These are phyloP conservation scores for Aschersonia sp. DNA, from an alignment of 2,329 filamentous ascomycete genomes.

Conservation along the genomic window DNA sequence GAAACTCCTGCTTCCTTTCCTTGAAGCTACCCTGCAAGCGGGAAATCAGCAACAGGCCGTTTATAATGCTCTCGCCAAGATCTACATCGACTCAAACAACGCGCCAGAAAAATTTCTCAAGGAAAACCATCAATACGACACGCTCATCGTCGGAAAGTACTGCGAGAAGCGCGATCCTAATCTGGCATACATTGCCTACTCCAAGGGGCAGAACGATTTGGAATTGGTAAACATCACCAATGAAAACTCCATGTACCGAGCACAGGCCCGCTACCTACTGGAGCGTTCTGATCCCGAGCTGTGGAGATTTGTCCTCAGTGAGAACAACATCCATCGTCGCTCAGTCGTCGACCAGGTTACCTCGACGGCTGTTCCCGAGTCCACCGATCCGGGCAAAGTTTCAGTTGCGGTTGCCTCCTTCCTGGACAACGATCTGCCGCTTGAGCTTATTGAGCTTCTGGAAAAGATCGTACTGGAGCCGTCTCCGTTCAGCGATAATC, in stretches of 20 bases:
- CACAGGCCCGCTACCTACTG: conserved; percentile 89
- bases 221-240: conserved; percentile 97
- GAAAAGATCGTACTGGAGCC: conserved; percentile 99
- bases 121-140: conserved; percentile 94
- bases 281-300: conserved; percentile 82
- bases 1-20: conserved; percentile 89
- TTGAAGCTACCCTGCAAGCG: conserved; percentile 76
- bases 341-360: conserved; percentile 94
- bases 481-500: conserved; percentile 96
- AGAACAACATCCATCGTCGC: conserved; percentile 90
- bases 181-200: conserved; percentile 85
- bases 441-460: conserved; percentile 88
- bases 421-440: conserved; percentile 78
- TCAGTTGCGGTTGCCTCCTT: conserved; percentile 89
- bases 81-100: conserved; percentile 98
- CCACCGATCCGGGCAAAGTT: conserved; percentile 84
- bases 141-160: conserved; percentile 86
- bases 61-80: conserved; percentile 95
- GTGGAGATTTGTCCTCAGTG: conserved; percentile 87
- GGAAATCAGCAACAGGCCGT: conserved; percentile 95
- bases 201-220: conserved; percentile 92
- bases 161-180: conserved; percentile 98
- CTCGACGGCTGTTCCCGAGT: conserved; percentile 86
- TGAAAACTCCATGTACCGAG: conserved; percentile 98
- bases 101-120: conserved; percentile 95